Evolutionary conservation across 345 rosid species (phyloP), one percentile per base, ranked within the genome.

Genomic region (Populus euphratica): DNA sequence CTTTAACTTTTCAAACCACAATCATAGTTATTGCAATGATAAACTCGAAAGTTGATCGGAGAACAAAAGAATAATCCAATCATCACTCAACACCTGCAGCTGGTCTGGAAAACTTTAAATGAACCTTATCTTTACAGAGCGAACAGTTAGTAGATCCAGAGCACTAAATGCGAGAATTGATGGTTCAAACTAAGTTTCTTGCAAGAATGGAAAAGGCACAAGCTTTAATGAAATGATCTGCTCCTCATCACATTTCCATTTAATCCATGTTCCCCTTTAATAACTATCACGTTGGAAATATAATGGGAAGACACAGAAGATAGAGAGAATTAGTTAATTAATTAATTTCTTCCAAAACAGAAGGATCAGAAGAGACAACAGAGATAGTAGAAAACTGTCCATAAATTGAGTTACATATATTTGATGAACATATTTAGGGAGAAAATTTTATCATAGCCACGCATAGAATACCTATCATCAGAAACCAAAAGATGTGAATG

Each of bases 401-500:
- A 59, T n/a, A 11, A 23, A 59, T 23, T 23, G 23, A 59, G 29
- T n/a, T 23, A 59, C 64, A 59, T n/a, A 59, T n/a, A 23, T 23
- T 59, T 12, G 6, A 59, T 59, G 13, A 59, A n/a, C 64, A 59
- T 68, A 21, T 18, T 17, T 21, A 70, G 1, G 36, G 6, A 14
- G 14, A 36, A 20, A 18, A 21, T 38, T 29, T 27, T 47, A 0
- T 25, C 17, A 11, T 0, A 27, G 12, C 11, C 8, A 27, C 13
- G 5, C 10, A 47, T 1, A 9, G 27, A 50, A 20, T 5, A 35
- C 35, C 20, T 23, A 54, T 35, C 4, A 50, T 76, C 21, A 77
- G 54, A 36, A 2, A 2, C 7, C 59, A 62, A 54, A 64, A 70
- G 29, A 33, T 21, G 44, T 54, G 54, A 85, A 62, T 78, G 69